Evolutionary conservation across 2,329 filamentous ascomycete species (phyloP).

Genomic region (Cladosporium sp.): DNA sequence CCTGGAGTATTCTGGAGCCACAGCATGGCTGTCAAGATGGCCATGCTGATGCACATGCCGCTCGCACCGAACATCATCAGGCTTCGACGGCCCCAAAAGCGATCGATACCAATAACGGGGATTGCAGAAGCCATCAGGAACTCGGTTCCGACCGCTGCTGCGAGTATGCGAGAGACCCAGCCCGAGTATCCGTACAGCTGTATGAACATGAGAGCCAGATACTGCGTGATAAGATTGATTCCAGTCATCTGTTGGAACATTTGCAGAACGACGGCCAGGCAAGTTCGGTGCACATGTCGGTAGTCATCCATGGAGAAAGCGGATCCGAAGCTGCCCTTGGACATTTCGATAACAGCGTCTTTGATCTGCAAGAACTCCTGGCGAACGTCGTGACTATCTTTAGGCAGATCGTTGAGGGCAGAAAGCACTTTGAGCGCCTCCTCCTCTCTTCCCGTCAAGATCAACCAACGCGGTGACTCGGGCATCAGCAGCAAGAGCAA

Average conservation of each 20-base stretch:
- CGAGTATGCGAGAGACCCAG: slow-evolving; percentile 30
- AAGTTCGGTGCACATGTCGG: slow-evolving; percentile 42
- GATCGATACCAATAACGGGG: slow-evolving; percentile 41
- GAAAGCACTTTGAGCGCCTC: slow-evolving; percentile 31
- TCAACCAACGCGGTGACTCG: slow-evolving; percentile 34
- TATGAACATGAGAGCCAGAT: slow-evolving; percentile 38
- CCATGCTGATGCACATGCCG: slow-evolving; percentile 61
- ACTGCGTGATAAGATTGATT: slow-evolving; percentile 38
- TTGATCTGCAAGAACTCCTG: slow-evolving; percentile 32
- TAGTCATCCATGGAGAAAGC: slow-evolving; percentile 37
- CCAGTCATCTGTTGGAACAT: slow-evolving; percentile 42
- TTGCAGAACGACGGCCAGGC: slow-evolving; percentile 41
- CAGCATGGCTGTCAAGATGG: slow-evolving; percentile 46
- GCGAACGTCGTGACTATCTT: slow-evolving; percentile 29
- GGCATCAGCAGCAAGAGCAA: slow-evolving; percentile 23
- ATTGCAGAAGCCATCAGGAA: slow-evolving; percentile 50
- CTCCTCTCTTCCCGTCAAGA: slow-evolving; percentile 31
- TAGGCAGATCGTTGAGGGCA: slow-evolving; percentile 34
- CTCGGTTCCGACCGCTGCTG: slow-evolving; percentile 37
- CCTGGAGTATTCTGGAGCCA: slow-evolving; percentile 34
- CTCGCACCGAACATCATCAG: slow-evolving; percentile 31
- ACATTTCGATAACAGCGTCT: slow-evolving; percentile 35
- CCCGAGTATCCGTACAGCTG: slow-evolving; percentile 26
- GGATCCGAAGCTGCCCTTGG: slow-evolving; percentile 25
- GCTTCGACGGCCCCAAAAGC: slow-evolving; percentile 30